Evolutionary conservation across 2,329 filamentous ascomycete genomes (phyloP).

Genomic region (Ascochyta lentis): DNA sequence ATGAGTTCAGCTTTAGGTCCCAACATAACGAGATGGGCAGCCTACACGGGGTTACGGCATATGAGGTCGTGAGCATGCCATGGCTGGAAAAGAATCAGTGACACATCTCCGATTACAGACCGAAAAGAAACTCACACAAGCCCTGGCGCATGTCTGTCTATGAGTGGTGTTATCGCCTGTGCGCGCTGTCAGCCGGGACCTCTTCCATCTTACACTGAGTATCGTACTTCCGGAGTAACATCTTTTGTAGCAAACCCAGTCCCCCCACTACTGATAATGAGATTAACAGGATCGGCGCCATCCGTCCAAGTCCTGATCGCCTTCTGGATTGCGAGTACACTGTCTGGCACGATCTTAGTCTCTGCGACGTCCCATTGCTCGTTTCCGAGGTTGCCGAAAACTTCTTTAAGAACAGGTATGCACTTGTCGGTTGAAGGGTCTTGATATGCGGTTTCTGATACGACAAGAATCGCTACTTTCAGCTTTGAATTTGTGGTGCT

Average conservation of each 20-base stretch:
- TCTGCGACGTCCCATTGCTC: constrained; percentile 74
- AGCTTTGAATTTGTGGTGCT: constrained; percentile 55
- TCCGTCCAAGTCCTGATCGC: constrained; percentile 78
- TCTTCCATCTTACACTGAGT: neutral
- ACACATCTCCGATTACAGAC: neutral
- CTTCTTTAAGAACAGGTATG: constrained; percentile 68
- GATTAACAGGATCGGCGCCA: constrained; percentile 65
- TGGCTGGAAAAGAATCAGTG: constrained; percentile 61
- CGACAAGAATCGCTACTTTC: constrained; percentile 78
- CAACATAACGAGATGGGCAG: constrained; percentile 17
- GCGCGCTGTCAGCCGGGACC: constrained; percentile 14
- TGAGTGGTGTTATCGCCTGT: constrained; percentile 77
- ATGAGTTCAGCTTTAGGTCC: constrained; percentile 25
- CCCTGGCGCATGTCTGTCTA: constrained; percentile 86
- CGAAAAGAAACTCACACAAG: constrained; percentile 65
- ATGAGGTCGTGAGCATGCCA: constrained; percentile 86
- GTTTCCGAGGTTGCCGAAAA: constrained; percentile 71
- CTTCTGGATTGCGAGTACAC: constrained; percentile 74
- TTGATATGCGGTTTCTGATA: constrained; percentile 87
- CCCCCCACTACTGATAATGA: constrained; percentile 88
- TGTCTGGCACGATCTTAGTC: constrained; percentile 80
- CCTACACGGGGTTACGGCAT: constrained; percentile 88
- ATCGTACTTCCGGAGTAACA: constrained; percentile 81
- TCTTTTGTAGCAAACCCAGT: constrained; percentile 90
- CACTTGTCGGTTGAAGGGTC: constrained; percentile 82